Evolutionary conservation across 345 rosid species (phyloP), one percentile per base, ranked within the genome.

Genomic region (Bruguiera sexangula): DNA sequence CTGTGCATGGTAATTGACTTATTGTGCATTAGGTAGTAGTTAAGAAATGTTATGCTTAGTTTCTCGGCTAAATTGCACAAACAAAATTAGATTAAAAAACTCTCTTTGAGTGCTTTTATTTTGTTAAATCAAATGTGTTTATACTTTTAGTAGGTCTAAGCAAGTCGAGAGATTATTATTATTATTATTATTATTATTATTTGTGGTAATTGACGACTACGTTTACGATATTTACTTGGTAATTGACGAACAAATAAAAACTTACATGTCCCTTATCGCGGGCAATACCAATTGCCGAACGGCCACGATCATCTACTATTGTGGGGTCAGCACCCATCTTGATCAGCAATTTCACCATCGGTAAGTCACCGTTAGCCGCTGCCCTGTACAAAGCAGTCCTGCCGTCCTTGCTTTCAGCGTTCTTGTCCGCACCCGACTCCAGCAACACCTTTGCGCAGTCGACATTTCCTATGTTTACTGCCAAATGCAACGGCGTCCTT

Each of bases 311-410:
- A 55, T 84, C 86, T 8, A 0, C 10, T 62, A 75, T 62, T 0
- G 65, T 75, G 76, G 84, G 85, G 76, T 84, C 84, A 2, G 85
- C 81, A 22, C 76, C 85, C 64, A 68, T 22, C n/a, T 77, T 76
- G 13, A 82, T 66, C 36, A 82, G 64, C 82, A 73, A 70, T 71
- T 82, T 79, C 20, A 60, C 85, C 87, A 82, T 84, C 73, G 6
- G 52, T 55, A 76, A 82, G 84, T 84, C 80, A 16, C 83, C 83
- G 53, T 70, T 80, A 5, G 79, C 79, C 43, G 74, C 81, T 9
- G 85, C 85, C 29, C 52, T 78, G 32, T 61, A 5, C 73, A 82
- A 48, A 10, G 84, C 76, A 5, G 82, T 82, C 71, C 79, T 66
- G 3, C 84, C 84, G 52, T 82, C 81, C 1, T 55, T 80, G 57